Conservation (phyloP, 148 eudicot species). For the Heliosperma pusillum region DNA sequence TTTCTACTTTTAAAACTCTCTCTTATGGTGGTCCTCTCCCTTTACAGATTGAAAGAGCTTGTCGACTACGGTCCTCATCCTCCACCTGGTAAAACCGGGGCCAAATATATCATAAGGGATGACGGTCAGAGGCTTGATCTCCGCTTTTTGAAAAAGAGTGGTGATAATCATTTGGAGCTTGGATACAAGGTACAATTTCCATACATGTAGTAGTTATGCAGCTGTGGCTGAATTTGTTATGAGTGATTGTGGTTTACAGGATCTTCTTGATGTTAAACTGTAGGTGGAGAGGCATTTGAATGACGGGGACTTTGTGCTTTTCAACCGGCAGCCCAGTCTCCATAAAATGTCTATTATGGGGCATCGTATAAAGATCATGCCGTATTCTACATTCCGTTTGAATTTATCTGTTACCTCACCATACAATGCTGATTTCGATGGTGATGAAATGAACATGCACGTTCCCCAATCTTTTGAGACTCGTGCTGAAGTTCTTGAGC, state of each 20-base stretch:
- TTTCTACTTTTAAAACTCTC: slow-evolving; percentile 3
- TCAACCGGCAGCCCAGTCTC: slow-evolving; percentile 98
- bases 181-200: slow-evolving; percentile 71
- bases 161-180: slow-evolving; percentile 95
- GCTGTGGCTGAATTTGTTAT: neutral
- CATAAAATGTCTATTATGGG: slow-evolving; percentile 99
- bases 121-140: slow-evolving; percentile 99
- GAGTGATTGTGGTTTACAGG: slow-evolving; percentile 12
- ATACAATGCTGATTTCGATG: slow-evolving; percentile 99
- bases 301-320: slow-evolving; percentile 97
- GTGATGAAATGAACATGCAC: slow-evolving; percentile 99
- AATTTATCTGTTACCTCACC: slow-evolving; percentile 96
- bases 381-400: slow-evolving; percentile 91
- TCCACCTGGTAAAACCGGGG: slow-evolving; percentile 99
- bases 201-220: slow-evolving; percentile 6
- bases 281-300: slow-evolving; percentile 97
- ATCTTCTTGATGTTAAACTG: slow-evolving; percentile 2
- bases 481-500: slow-evolving; percentile 94
- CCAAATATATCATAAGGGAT: slow-evolving; percentile 94
- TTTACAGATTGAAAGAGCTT: slow-evolving; percentile 83
- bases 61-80: slow-evolving; percentile 99
- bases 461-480: slow-evolving; percentile 99
- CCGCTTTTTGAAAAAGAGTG: slow-evolving; percentile 92
- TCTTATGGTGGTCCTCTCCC: slow-evolving; percentile 9
- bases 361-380: slow-evolving; percentile 96